Conservation (phyloP, 2,329 filamentous ascomycete species). For the Fusarium multiceps region DNA sequence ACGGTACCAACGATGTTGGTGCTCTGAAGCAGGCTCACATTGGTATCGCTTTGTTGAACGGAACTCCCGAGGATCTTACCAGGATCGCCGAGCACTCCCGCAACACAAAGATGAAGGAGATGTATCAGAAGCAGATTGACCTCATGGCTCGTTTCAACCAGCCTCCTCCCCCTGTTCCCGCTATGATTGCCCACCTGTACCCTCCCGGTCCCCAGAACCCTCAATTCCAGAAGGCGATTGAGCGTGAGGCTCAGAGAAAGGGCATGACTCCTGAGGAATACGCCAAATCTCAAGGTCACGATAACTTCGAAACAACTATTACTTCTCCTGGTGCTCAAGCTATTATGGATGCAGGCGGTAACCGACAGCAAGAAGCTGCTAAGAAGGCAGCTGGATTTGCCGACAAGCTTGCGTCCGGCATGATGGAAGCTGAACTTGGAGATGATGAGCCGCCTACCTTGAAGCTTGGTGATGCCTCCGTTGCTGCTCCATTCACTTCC, state of each 20-base stretch:
- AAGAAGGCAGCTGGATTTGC: slow-evolving; percentile 82
- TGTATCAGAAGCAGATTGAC: slow-evolving; percentile 94
- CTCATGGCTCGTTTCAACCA: slow-evolving; percentile 97
- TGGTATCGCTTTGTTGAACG: slow-evolving; percentile 94
- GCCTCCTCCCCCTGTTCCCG: slow-evolving; percentile 89
- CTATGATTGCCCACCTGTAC: slow-evolving; percentile 92
- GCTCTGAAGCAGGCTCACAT: slow-evolving; percentile 98
- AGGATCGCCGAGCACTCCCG: slow-evolving; percentile 94
- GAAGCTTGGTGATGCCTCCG: slow-evolving; percentile 96
- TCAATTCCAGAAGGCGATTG: slow-evolving; percentile 92
- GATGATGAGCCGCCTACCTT: slow-evolving; percentile 93
- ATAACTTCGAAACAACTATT: slow-evolving; percentile 71
- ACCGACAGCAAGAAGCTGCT: slow-evolving; percentile 68
- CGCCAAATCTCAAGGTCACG: slow-evolving; percentile 62
- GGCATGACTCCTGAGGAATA: slow-evolving; percentile 71
- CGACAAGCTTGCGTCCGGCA: slow-evolving; percentile 84
- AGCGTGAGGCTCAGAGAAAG: slow-evolving; percentile 85
- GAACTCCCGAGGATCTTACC: slow-evolving; percentile 88
- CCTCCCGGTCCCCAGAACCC: slow-evolving; percentile 91
- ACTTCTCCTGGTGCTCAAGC: slow-evolving; percentile 74
- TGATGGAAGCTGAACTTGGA: slow-evolving; percentile 91
- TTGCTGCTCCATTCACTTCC: slow-evolving; percentile 96
- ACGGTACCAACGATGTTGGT: slow-evolving; percentile 97
- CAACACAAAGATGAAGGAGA: slow-evolving; percentile 97
- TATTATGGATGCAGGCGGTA: slow-evolving; percentile 57